Percentiles rank a stretch among this genome's conserved stretches.
Evolutionary conservation across 2,329 filamentous ascomycete genomes (phyloP).

Genomic region (Ustulina deusta): DNA sequence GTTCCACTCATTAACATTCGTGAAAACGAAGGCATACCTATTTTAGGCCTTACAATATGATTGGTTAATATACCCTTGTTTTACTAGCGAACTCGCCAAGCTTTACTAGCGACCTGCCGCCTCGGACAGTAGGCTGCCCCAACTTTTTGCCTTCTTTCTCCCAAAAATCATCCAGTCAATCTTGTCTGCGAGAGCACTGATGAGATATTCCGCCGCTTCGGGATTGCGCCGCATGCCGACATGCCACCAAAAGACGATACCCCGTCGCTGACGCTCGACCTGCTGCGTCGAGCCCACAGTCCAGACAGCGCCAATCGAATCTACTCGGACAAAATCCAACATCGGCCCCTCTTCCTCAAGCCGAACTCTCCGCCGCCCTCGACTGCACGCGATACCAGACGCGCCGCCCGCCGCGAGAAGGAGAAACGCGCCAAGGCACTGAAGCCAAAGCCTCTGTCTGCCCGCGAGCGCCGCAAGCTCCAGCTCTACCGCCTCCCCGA

Average conservation of each 20-base stretch:
- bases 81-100: too few relatives aligned
- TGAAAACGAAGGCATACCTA: too few relatives aligned
- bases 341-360: constrained; percentile 82
- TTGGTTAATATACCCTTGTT: too few relatives aligned
- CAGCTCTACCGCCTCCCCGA: constrained; percentile 81
- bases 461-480: constrained; percentile 78
- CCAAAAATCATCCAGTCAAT: too few relatives aligned
- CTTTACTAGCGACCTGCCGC: too few relatives aligned
- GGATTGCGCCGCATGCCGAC: not conserved
- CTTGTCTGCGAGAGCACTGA: too few relatives aligned
- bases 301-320: constrained; percentile 77
- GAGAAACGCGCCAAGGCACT: constrained; percentile 58
- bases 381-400: constrained; percentile 67
- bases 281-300: constrained; percentile 84
- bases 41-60: too few relatives aligned
- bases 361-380: constrained; percentile 76
- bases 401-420: constrained; percentile 56
- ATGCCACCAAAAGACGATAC: constrained; percentile 53
- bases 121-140: too few relatives aligned
- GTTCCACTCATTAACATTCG: too few relatives aligned
- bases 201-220: not conserved
- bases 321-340: constrained; percentile 84
- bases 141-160: too few relatives aligned
- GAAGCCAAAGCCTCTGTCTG: constrained; percentile 78
- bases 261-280: constrained; percentile 65